Evolutionary conservation across 169 alveolate species (phyloP).

Genomic region (Eimeria praecox): DNA sequence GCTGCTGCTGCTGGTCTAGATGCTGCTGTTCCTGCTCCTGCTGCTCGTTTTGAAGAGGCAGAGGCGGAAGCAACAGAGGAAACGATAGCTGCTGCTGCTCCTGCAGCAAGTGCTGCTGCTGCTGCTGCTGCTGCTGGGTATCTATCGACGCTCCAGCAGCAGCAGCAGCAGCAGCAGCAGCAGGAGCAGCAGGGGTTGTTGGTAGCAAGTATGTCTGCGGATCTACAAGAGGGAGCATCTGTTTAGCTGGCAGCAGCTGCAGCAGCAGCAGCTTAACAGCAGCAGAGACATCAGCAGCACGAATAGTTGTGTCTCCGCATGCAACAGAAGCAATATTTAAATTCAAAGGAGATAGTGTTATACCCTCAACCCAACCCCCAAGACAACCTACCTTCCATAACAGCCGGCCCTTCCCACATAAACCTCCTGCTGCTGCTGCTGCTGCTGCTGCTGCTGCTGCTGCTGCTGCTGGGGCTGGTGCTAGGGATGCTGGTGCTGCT

Average conservation of each 20-base stretch:
- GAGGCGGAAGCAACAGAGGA: not conserved
- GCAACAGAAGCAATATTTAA: slow-evolving; percentile 84
- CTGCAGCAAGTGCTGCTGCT: not conserved
- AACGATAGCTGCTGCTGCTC: too few species aligned
- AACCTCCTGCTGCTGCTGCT: slow-evolving; percentile 9
- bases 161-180: too few species aligned
- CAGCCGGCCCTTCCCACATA: not conserved
- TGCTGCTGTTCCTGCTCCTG: slow-evolving; percentile 14
- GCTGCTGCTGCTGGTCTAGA: not conserved
- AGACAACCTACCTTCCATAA: slow-evolving; percentile 35
- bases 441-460: slow-evolving; percentile 16
- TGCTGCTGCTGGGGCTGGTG: not conserved
- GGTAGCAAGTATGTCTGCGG: not conserved
- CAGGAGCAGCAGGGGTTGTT: too few species aligned
- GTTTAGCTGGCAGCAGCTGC: not conserved
- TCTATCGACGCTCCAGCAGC: not conserved
- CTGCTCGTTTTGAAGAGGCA: not conserved
- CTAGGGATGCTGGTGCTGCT: not conserved
- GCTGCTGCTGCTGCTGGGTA: not conserved
- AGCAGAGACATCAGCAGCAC: slow-evolving; percentile 35
- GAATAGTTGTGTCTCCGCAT: slow-evolving; percentile 64
- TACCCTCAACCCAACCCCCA: slow-evolving; percentile 89
- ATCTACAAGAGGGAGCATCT: not conserved
- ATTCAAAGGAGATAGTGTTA: slow-evolving; percentile 93
- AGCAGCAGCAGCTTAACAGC: slow-evolving; percentile 16